These are phyloP conservation scores for Chaetomium globosum DNA, from an alignment of 2,329 filamentous ascomycete species.

Conservation along the genomic window DNA sequence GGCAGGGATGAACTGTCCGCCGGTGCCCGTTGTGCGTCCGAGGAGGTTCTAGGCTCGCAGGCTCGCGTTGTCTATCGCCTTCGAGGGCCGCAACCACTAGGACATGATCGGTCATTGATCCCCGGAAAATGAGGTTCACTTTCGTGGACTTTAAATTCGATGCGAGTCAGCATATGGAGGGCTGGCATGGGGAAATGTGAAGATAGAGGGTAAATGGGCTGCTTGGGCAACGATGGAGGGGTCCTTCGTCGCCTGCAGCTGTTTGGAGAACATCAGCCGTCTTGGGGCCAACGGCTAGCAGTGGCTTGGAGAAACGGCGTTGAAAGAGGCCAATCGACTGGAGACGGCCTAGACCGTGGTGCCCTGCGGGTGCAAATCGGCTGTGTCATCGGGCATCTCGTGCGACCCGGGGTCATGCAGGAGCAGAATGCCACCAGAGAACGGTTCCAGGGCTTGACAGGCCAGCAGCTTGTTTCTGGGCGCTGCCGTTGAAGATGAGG, in stretches of 20 bases:
- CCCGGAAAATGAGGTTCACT: constrained; percentile 26
- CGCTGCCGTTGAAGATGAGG: constrained; percentile 10
- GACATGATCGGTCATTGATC: constrained; percentile 19
- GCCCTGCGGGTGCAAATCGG: constrained; percentile 15
- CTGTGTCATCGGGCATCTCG: constrained; percentile 32
- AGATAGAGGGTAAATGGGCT: constrained; percentile 13
- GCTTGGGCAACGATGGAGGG: constrained; percentile 10
- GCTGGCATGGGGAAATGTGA: background rate
- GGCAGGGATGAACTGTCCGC: background rate
- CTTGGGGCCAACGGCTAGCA: background rate
- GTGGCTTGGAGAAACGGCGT: background rate
- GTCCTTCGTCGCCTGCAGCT: constrained; percentile 2
- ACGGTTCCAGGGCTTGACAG: constrained; percentile 29
- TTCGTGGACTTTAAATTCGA: background rate
- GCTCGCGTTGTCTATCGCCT: constrained; percentile 4
- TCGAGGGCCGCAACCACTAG: background rate
- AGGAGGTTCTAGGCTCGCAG: background rate
- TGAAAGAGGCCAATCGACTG: constrained; percentile 8
- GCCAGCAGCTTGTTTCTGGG: constrained; percentile 5
- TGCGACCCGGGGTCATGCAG: constrained; percentile 33
- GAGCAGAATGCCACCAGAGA: constrained; percentile 34
- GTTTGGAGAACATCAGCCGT: background rate
- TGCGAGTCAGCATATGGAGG: constrained; percentile 10
- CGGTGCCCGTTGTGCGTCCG: background rate
- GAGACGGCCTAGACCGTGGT: constrained; percentile 15